These are phyloP conservation scores for Diversispora epigaea DNA, from an alignment of 192 early-diverging fungal species.

Conservation along the genomic window DNA sequence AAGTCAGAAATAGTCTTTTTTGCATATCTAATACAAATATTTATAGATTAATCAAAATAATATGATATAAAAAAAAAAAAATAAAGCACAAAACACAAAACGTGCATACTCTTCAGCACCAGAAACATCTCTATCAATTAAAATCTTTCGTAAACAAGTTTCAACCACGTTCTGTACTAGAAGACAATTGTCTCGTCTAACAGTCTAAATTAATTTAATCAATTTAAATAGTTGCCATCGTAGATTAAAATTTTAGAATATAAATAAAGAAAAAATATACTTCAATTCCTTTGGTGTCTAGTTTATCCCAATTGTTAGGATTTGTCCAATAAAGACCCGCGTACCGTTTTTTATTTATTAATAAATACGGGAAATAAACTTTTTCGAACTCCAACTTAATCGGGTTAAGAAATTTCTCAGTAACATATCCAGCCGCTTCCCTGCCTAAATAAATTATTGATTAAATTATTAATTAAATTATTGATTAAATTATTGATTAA, in stretches of 20 bases:
- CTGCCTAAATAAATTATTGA: conserved; percentile 42
- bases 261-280: conserved; percentile 37
- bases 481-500: background rate
- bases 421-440: conserved; percentile 85
- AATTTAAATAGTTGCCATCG: background rate
- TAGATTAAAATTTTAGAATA: background rate
- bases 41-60: background rate
- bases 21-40: conserved; percentile 58
- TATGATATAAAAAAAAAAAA: background rate
- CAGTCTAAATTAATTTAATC: conserved; percentile 60
- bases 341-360: conserved; percentile 99
- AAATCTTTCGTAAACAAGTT: conserved; percentile 84
- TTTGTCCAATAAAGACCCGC: conserved; percentile 97
- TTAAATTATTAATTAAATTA: background rate
- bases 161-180: conserved; percentile 91
- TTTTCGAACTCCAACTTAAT: conserved; percentile 99
- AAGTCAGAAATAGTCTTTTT: conserved; percentile 90
- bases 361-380: conserved; percentile 95
- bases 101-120: conserved; percentile 73
- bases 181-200: conserved; percentile 93
- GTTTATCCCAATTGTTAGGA: conserved; percentile 90
- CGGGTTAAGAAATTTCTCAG: conserved; percentile 80
- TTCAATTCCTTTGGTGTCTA: conserved; percentile 98
- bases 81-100: background rate
- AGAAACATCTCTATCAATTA: conserved; percentile 84